Evolutionary conservation across 2,329 filamentous ascomycete species (phyloP).

Genomic region (Aureobasidium lini): DNA sequence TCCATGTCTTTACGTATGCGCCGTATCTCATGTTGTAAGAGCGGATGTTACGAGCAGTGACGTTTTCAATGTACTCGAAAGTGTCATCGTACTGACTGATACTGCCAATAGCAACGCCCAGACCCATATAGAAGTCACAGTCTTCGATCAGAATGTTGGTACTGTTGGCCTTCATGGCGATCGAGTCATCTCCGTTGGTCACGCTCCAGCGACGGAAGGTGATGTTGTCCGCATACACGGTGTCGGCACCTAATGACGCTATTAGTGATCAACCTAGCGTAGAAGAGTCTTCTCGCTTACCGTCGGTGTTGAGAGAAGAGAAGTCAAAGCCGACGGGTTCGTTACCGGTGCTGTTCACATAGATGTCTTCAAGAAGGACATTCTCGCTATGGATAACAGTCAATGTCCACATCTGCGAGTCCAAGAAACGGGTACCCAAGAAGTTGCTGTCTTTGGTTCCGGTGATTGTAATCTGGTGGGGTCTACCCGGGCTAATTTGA

Average conservation of each 20-base stretch:
- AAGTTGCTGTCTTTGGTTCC: constrained; percentile 43
- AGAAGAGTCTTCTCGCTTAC: too few relatives aligned
- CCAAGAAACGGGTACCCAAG: constrained; percentile 43
- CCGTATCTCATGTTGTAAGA: constrained; percentile 41
- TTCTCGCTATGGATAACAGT: constrained; percentile 43
- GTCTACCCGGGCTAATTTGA: constrained; percentile 32
- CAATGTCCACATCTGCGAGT: constrained; percentile 54
- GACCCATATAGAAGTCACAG: constrained; percentile 42
- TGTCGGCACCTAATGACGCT: constrained; percentile 36
- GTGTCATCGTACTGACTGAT: constrained; percentile 48
- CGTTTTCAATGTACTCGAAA: constrained; percentile 44
- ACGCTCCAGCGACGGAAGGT: constrained; percentile 45
- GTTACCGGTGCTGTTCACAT: constrained; percentile 43
- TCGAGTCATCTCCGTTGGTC: constrained; percentile 47
- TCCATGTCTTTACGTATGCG: constrained; percentile 54
- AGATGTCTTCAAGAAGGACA: constrained; percentile 44
- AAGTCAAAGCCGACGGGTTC: constrained; percentile 16
- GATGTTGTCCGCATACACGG: constrained; percentile 46
- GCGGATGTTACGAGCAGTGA: constrained; percentile 42
- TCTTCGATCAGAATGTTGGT: constrained; percentile 48
- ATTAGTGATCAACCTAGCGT: too few relatives aligned
- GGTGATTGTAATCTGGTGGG: constrained; percentile 47
- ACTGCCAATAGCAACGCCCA: constrained; percentile 50
- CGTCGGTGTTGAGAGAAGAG: constrained; percentile 34
- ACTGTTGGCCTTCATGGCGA: constrained; percentile 49